phyloP scores from a whole-genome alignment of 2,329 filamentous ascomycete species.

The Claviceps sp. region DNA sequence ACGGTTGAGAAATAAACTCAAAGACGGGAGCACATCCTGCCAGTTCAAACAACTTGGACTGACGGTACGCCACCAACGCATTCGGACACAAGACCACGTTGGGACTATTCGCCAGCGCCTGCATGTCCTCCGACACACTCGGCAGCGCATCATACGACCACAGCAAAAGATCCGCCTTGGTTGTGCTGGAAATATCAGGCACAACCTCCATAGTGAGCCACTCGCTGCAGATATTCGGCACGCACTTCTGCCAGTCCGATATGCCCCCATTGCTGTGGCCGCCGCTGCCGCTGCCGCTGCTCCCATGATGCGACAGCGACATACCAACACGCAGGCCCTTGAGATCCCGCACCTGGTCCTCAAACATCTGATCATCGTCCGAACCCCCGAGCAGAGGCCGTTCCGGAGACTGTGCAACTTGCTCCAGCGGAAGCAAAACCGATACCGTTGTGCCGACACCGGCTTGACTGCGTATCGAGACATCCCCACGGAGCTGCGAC shows the following conservation, averaged over 20 bases:
- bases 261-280: not conserved
- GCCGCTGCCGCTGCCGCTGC: not conserved
- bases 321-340: conserved; percentile 11
- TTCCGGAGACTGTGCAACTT: conserved; percentile 1
- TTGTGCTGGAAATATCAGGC: conserved; percentile 3
- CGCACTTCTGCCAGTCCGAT: conserved; percentile 3
- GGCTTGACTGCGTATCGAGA: conserved; percentile 37
- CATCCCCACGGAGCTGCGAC: conserved; percentile 41
- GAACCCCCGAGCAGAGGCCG: not conserved
- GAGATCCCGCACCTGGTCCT: conserved; percentile 16
- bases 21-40: not conserved
- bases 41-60: conserved; percentile 1
- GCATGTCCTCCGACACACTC: not conserved
- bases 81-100: not conserved
- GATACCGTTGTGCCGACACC: conserved; percentile 23
- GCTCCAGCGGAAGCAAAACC: conserved; percentile 18
- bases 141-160: conserved; percentile 5
- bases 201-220: conserved; percentile 21
- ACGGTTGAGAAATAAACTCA: conserved; percentile 1
- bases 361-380: conserved; percentile 45
- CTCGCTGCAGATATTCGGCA: conserved; percentile 15
- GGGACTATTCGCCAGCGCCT: not conserved
- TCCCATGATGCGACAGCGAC: not conserved
- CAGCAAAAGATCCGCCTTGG: conserved; percentile 14
- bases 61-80: not conserved